These are phyloP conservation scores for Phialocephala sp. DNA, from an alignment of 2,329 filamentous ascomycete genomes.

Conservation along the genomic window DNA sequence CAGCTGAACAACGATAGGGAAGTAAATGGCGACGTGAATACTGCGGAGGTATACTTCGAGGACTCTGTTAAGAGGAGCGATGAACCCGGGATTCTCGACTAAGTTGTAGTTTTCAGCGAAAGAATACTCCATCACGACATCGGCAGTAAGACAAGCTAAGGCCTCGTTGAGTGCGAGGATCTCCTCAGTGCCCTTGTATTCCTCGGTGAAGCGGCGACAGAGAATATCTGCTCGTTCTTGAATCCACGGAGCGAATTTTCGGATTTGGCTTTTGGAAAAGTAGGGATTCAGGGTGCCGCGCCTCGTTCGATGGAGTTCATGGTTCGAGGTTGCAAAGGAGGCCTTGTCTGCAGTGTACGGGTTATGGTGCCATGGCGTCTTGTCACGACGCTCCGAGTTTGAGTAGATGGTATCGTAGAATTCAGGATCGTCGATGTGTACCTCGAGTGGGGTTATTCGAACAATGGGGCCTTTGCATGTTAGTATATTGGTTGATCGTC, in stretches of 20 bases:
- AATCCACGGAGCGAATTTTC: constrained; percentile 7
- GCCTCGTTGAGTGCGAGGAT: neutral
- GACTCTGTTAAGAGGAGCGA: neutral
- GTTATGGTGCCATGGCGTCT: constrained; percentile 8
- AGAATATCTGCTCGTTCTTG: constrained; percentile 1
- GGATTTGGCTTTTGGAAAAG: constrained; percentile 7
- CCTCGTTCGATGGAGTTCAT: constrained; percentile 1
- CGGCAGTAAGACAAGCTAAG: constrained; percentile 7
- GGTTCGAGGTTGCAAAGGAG: neutral
- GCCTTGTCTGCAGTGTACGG: neutral
- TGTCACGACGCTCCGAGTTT: constrained; percentile 3
- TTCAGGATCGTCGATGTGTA: constrained; percentile 12
- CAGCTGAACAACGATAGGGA: neutral
- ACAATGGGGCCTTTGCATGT: constrained; percentile 4
- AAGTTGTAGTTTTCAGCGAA: constrained; percentile 14
- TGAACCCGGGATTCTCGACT: neutral
- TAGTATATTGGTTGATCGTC: constrained; percentile 35
- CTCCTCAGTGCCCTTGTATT: neutral
- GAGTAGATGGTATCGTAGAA: constrained; percentile 15
- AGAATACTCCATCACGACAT: constrained; percentile 13
- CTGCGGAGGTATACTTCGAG: neutral
- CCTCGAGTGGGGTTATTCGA: constrained; percentile 7
- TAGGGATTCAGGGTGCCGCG: constrained; percentile 4
- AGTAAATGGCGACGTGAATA: neutral
- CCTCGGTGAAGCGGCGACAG: constrained; percentile 7